Evolutionary conservation across 495 filamentous ascomycete species (phyloP).

Genomic region (Tetracladium setigerum): DNA sequence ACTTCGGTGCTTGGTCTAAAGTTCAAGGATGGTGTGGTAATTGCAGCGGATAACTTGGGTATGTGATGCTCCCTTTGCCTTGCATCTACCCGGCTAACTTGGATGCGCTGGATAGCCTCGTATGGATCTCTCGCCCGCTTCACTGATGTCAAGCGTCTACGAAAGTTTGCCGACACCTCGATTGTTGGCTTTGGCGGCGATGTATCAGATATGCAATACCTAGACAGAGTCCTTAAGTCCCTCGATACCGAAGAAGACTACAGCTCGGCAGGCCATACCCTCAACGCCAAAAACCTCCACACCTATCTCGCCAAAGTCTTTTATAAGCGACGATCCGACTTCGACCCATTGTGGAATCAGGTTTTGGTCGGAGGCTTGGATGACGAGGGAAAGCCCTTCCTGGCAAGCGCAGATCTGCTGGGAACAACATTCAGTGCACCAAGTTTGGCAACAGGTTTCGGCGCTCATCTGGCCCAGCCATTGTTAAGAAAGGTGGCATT

Average conservation of each 20-base stretch:
- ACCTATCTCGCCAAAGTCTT: conserved; percentile 91
- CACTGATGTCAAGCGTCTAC: conserved; percentile 86
- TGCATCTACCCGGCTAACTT: conserved; percentile 7
- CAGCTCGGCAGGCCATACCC: conserved; percentile 33
- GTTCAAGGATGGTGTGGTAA: conserved; percentile 91
- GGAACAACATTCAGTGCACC: conserved; percentile 86
- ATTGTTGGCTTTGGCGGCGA: conserved; percentile 88
- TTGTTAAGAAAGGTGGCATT: conserved; percentile 75
- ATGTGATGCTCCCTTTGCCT: conserved; percentile 18
- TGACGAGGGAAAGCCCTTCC: conserved; percentile 70
- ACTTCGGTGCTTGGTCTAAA: conserved; percentile 92
- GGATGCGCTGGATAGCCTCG: conserved; percentile 53
- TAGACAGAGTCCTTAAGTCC: conserved; percentile 79
- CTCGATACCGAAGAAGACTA: conserved; percentile 89
- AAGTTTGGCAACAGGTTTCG: conserved; percentile 87
- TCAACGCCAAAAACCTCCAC: conserved; percentile 90
- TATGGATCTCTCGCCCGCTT: conserved; percentile 97
- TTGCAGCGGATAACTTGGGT: conserved; percentile 96
- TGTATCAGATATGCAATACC: conserved; percentile 97
- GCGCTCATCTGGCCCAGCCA: conserved; percentile 85
- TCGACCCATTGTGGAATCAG: conserved; percentile 97
- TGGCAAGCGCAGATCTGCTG: conserved; percentile 82
- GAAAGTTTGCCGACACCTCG: conserved; percentile 68
- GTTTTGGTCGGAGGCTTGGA: conserved; percentile 87
- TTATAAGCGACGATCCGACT: conserved; percentile 87